Evolutionary conservation across 371 early-diverging fungal genomes (phyloP).

Genomic region (Mortierella sp.): DNA sequence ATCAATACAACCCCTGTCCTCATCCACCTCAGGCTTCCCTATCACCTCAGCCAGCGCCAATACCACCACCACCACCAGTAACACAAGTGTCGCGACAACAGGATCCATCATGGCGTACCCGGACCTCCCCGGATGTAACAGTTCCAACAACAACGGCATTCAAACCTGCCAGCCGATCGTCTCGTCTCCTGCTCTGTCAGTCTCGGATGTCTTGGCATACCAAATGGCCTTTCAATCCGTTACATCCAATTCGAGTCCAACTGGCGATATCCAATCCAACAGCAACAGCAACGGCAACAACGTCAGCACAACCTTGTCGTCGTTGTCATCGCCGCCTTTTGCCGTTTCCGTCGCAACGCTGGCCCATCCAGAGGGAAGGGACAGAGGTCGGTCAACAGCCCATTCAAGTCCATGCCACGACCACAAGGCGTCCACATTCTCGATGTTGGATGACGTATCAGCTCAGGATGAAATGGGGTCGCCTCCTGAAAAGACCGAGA

Average conservation of each 20-base stretch:
- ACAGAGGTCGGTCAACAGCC: neutral
- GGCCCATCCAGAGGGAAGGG: neutral
- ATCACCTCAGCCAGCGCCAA: neutral
- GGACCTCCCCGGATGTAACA: neutral
- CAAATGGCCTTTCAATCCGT: conserved; percentile 1
- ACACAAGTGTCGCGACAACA: neutral
- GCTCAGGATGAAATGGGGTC: neutral
- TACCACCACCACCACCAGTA: neutral
- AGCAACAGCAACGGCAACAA: no score
- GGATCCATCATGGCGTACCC: conserved; percentile 4
- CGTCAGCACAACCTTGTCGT: no score
- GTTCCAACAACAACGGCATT: neutral
- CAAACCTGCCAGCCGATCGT: conserved; percentile 8
- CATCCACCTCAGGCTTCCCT: neutral
- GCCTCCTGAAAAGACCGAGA: neutral
- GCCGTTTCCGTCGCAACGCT: neutral
- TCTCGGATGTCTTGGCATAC: neutral
- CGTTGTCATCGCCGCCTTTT: neutral
- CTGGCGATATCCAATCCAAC: neutral
- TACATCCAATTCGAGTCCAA: neutral
- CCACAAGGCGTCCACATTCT: neutral
- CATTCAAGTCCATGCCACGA: neutral
- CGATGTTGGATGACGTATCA: neutral
- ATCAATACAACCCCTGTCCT: neutral
- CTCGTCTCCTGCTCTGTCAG: neutral